These are phyloP conservation scores for Amanita subjunquillea DNA, from an alignment of 768 basidiomycete genomes.

Conservation along the genomic window DNA sequence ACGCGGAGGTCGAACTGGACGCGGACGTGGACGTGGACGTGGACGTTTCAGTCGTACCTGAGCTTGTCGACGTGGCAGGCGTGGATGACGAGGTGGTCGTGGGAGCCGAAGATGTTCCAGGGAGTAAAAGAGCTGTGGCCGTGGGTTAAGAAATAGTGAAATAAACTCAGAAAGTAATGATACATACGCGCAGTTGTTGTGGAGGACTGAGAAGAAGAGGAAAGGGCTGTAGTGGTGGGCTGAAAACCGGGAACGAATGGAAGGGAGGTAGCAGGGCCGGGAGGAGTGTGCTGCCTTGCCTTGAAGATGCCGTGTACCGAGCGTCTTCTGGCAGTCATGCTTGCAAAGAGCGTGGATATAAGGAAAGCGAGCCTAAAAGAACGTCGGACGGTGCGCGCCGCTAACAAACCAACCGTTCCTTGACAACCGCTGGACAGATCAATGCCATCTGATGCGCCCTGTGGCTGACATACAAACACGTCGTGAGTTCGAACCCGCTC, in stretches of 20 bases:
- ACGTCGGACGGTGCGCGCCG: background rate
- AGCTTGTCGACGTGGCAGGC: background rate
- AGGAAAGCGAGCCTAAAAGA: background rate
- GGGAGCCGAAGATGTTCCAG: background rate
- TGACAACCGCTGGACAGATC: background rate
- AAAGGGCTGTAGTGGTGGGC: background rate
- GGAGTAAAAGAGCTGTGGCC: background rate
- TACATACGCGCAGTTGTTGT: background rate
- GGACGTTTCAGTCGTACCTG: slow-evolving; percentile 10
- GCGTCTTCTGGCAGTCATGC: background rate
- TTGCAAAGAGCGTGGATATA: background rate
- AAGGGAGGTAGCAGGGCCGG: too few relatives aligned
- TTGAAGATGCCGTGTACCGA: background rate
- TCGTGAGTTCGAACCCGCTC: slow-evolving; percentile 49
- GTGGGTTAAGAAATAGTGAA: background rate
- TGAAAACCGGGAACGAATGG: slow-evolving; percentile 1
- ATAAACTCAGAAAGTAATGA: background rate
- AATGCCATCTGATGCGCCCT: slow-evolving; percentile 32
- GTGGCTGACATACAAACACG: slow-evolving; percentile 38
- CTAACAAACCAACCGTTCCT: background rate
- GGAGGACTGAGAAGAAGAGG: background rate
- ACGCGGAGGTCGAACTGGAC: slow-evolving; percentile 2
- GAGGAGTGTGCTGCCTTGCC: background rate
- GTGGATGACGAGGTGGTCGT: background rate
- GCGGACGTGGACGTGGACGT: slow-evolving; percentile 10